phyloP scores from a whole-genome alignment of 192 early-diverging fungal genomes.

The Entophlyctis luteolus region DNA sequence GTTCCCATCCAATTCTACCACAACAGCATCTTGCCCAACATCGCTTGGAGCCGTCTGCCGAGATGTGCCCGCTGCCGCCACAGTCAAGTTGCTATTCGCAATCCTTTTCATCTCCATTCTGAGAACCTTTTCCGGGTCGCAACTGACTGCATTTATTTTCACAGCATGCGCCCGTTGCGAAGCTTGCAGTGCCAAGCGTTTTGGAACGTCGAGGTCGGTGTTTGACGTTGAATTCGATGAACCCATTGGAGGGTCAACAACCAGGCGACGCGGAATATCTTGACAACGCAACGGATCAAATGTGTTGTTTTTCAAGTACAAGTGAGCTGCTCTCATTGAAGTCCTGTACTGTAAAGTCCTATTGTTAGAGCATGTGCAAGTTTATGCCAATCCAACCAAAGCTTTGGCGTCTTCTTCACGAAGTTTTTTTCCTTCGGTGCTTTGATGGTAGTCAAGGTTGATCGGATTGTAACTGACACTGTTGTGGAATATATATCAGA shows the following conservation, averaged over 20 bases:
- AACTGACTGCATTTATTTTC: neutral
- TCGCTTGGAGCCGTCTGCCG: neutral
- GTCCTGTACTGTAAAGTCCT: slow-evolving; percentile 22
- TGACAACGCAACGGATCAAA: slow-evolving; percentile 42
- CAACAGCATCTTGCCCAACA: neutral
- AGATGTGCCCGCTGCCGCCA: slow-evolving; percentile 5
- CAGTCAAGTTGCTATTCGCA: neutral
- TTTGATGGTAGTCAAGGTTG: slow-evolving; percentile 32
- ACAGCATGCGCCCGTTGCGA: slow-evolving; percentile 3
- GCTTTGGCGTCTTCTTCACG: slow-evolving; percentile 33
- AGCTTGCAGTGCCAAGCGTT: neutral
- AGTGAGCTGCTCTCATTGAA: slow-evolving; percentile 27
- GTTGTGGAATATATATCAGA: neutral
- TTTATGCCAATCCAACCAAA: slow-evolving; percentile 18
- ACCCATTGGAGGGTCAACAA: neutral
- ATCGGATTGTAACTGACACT: slow-evolving; percentile 47
- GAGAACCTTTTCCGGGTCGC: slow-evolving; percentile 9
- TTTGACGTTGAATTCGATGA: too few relatives aligned
- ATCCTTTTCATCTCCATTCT: neutral
- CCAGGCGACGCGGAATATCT: slow-evolving; percentile 32
- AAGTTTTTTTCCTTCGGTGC: slow-evolving; percentile 28
- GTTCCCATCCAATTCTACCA: slow-evolving; percentile 8
- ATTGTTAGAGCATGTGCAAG: neutral
- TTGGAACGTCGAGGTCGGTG: slow-evolving; percentile 4
- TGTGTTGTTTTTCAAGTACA: slow-evolving; percentile 46